Percentiles rank a stretch among this genome's conserved stretches.
Evolutionary conservation across 116 monocot species (phyloP).

Genomic region (Phalaenopsis hybrid): DNA sequence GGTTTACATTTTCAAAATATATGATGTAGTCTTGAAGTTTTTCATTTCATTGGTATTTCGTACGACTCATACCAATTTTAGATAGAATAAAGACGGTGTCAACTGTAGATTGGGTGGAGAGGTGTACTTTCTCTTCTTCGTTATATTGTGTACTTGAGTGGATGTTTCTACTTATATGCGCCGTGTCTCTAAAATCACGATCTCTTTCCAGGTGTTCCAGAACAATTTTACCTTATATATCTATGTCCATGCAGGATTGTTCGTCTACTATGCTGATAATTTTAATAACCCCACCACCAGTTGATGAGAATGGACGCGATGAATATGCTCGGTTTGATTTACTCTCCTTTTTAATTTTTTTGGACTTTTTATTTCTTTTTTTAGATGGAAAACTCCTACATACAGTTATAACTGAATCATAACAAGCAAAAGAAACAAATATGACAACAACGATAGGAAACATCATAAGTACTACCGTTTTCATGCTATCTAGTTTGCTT

Average conservation of each 20-base stretch:
- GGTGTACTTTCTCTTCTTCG: neutral
- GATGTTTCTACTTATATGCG: neutral
- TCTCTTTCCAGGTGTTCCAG: neutral
- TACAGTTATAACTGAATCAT: neutral
- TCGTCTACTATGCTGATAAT: conserved; percentile 53
- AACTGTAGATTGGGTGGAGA: neutral
- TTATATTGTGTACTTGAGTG: neutral
- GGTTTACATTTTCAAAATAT: no score
- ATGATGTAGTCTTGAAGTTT: no score
- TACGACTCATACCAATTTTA: no score
- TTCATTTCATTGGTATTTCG: no score
- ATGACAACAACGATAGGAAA: neutral
- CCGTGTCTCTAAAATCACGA: neutral
- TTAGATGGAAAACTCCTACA: neutral
- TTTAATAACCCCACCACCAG: conserved; percentile 80
- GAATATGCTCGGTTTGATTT: conserved; percentile 60
- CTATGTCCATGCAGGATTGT: conserved; percentile 38
- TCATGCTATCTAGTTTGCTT: neutral
- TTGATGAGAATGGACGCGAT: conserved; percentile 78
- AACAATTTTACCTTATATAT: neutral
- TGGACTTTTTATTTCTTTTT: neutral
- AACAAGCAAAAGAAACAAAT: neutral
- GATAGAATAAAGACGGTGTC: no score
- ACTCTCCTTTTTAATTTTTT: neutral
- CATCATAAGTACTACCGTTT: neutral